Evolutionary conservation across 2,329 filamentous ascomycete species (phyloP), one percentile per base, ranked within the genome.

Genomic region (Coleophoma eucalyptorum): DNA sequence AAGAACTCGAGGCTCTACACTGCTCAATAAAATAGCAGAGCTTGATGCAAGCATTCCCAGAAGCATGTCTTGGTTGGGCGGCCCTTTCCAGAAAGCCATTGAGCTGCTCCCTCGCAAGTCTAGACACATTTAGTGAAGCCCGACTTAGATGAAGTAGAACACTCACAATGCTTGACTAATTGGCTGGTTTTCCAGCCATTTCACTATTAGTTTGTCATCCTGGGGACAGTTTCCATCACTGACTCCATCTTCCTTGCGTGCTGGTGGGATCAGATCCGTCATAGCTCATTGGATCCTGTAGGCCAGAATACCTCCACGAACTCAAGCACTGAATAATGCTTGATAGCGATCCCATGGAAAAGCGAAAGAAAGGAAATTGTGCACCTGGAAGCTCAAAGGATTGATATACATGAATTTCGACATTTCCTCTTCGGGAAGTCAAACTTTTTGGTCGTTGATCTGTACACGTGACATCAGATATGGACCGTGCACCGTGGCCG

Each of bases 1-100:
- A 54, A 10, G 74, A 72, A 13, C 61, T 56, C 3, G 81, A 81
- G 56, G 74, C 79, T 55, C 73, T 75, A 48, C 78, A 79, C 53
- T 80, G 76, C 60, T 84, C 80, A 52, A 85, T 74, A 55, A 85
- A 84, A 32, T 81, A 78, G 56, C 80, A 84, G 18, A 86, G 73
- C 61, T 78, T 81, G 55, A 79, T 72, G 51, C 78, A 84, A 13
- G 79, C 75, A 59, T 81, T 77, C 12, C 79, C 79, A 4, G 78
- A 83, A 21, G 73, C 70, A 48, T 77, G 75, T 48, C 76, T 77
- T 12, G 80, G 79, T 59, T 79, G 76, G 42, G 59, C 55, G 43
- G 65, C 64, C 43, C 61, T 53, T 4, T 55, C 50, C 3, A 67
- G 49, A 18, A 63, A 54, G 6, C 51, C 46, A 7, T 57, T 49